Base-by-base conservation (phyloP, 495 filamentous ascomycete species). In the Neurospora sp. region DNA sequence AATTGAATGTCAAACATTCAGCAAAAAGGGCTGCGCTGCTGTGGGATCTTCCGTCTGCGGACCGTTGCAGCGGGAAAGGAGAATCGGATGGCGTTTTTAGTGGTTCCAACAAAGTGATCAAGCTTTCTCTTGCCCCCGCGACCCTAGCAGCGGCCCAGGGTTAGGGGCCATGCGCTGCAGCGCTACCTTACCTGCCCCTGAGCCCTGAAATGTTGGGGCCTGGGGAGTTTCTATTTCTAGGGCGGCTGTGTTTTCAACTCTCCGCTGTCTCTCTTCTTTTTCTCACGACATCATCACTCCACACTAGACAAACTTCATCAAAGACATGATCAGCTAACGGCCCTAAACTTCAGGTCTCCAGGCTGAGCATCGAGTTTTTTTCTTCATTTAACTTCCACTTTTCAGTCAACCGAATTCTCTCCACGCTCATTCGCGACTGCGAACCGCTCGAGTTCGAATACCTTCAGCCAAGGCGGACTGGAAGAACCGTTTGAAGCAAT, bases 381-480 rank as follows among this genome's bases (percentile, higher is more conserved):
- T 23, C 10, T 60, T 27, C 23, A 14, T 27, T 71, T 71, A 12
- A 39, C 70, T 69, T 70, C 7, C 37, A 71, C 44, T 75, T 49
- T 73, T 77, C 72, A 80, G 79, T 78, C 78, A 80, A 79, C 79
- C 75, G 70, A 73, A 78, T 78, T 77, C 73, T 79, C 76, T 77
- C 18, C n/a, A 70, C 18, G 1, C 12, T 46, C 31, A 79, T 80
- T 79, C 78, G 79, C 46, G 71, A 54, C 71, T 7, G 12, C 46
- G 40, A 73, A 12, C 37, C 16, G 16, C 16, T 38, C 66, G 16
- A 71, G 49, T 37, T 39, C 72, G n/a, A 70, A 46, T 42, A 44
- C 35, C 14, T 38, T 40, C 69, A 60, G 69, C 31, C 35, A 74
- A 73, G 72, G 72, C 69, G 20, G 72, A 66, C 27, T 16, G 27